A percentile compares a stretch with the other conserved stretches of the same genome.
phyloP scores from a whole-genome alignment of 768 basidiomycete genomes.

The Mrakia gelida region DNA sequence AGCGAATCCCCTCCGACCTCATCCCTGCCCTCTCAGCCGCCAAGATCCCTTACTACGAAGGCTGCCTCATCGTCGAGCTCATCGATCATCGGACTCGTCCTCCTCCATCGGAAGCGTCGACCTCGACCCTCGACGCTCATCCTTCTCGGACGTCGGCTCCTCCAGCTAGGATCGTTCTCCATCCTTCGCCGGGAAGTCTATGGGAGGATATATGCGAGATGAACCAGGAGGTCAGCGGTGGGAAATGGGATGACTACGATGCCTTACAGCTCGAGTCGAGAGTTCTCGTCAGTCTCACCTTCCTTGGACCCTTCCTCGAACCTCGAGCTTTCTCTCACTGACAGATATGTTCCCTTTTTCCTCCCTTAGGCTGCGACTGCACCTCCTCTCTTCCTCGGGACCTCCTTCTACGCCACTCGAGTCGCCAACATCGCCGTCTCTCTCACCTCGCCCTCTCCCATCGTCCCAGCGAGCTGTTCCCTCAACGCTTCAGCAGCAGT shows the following conservation, averaged over 20 bases:
- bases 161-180: conserved; percentile 39
- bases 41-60: conserved; percentile 38
- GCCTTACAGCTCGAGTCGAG: conserved; percentile 46
- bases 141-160: conserved; percentile 30
- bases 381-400: conserved; percentile 44
- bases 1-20: conserved; percentile 45
- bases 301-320: background rate
- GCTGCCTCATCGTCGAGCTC: conserved; percentile 49
- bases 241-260: conserved; percentile 43
- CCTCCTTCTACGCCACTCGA: conserved; percentile 42
- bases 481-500: background rate
- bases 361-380: conserved; percentile 44
- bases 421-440: conserved; percentile 42
- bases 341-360: conserved; percentile 2
- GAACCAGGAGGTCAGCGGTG: conserved; percentile 34
- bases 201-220: conserved; percentile 40
- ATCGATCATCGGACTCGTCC: conserved; percentile 46
- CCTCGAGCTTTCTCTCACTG: background rate
- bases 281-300: conserved; percentile 43
- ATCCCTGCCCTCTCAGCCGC: conserved; percentile 44
- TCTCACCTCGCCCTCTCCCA: conserved; percentile 35
- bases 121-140: conserved; percentile 39
- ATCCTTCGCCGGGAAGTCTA: conserved; percentile 40
- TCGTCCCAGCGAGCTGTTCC: background rate
- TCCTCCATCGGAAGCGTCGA: conserved; percentile 37